phyloP scores from a whole-genome alignment of 1,139 yeast species.

The Saccharomycopsis hybrid region DNA sequence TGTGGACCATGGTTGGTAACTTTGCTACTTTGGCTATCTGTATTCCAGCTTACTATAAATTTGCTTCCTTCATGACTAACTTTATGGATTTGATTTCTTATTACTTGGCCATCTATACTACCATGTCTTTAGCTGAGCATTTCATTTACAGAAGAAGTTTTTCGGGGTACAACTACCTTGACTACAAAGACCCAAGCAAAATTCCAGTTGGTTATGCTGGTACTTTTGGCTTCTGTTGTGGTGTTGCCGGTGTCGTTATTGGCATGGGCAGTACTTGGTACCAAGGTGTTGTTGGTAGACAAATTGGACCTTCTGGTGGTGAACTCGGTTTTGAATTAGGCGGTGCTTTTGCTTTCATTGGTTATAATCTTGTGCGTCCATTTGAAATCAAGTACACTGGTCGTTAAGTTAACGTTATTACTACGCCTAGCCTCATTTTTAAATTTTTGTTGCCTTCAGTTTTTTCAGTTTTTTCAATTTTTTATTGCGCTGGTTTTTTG shows the following conservation, averaged over 20 bases:
- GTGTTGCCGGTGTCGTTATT: constrained; percentile 76
- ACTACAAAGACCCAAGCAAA: constrained; percentile 47
- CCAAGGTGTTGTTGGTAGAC: constrained; percentile 56
- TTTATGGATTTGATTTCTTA: constrained; percentile 89
- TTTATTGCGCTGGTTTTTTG: neutral
- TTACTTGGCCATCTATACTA: constrained; percentile 81
- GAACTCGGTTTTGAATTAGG: constrained; percentile 86
- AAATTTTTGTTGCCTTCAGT: neutral
- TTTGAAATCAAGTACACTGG: constrained; percentile 55
- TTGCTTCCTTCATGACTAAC: constrained; percentile 66
- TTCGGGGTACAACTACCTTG: constrained; percentile 54
- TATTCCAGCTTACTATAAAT: constrained; percentile 78
- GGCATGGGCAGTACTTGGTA: constrained; percentile 90
- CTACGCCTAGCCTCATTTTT: neutral
- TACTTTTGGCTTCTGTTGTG: constrained; percentile 68
- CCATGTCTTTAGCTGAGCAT: constrained; percentile 70
- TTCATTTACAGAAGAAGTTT: constrained; percentile 56
- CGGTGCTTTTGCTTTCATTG: constrained; percentile 60
- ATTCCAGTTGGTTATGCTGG: constrained; percentile 80
- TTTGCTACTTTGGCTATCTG: constrained; percentile 75
- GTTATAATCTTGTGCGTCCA: constrained; percentile 55
- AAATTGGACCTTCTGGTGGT: constrained; percentile 67
- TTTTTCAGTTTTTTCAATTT: neutral
- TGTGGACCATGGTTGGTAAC: constrained; percentile 77
- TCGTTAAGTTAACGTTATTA: constrained; percentile 8